These are phyloP conservation scores for Phaffia rhodozyma DNA, from an alignment of 1,284 basidiomycete species.

Conservation along the genomic window DNA sequence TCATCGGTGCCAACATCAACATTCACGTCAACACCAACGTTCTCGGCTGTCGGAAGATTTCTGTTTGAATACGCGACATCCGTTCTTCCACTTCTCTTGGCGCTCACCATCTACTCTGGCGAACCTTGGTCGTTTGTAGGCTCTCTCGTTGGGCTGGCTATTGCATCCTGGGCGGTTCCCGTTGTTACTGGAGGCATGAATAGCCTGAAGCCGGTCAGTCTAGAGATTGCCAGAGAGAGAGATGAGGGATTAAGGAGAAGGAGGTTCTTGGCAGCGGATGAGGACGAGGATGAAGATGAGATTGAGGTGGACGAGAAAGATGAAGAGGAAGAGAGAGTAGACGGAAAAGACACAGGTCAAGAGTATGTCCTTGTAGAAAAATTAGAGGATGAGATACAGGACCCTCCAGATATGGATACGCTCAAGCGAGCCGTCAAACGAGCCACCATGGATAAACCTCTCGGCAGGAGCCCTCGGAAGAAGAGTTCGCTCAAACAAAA, in stretches of 20 bases:
- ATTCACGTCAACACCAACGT: not conserved
- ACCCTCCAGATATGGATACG: too few relatives aligned
- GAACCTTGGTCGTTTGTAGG: constrained; percentile 46
- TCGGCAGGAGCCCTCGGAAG: not conserved
- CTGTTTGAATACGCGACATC: constrained; percentile 52
- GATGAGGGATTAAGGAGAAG: constrained; percentile 25
- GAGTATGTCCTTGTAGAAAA: too few relatives aligned
- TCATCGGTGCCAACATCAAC: not conserved
- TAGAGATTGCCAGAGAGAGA: not conserved
- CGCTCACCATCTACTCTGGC: constrained; percentile 61
- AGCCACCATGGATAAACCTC: not conserved
- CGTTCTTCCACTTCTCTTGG: constrained; percentile 61
- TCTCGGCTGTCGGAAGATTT: not conserved
- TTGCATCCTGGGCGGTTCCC: constrained; percentile 23
- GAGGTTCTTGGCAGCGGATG: constrained; percentile 15
- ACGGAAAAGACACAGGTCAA: not conserved
- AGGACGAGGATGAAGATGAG: constrained; percentile 24
- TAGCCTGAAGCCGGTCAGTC: not conserved
- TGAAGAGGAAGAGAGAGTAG: constrained; percentile 17
- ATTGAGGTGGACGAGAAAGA: constrained; percentile 27
- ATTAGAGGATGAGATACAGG: too few relatives aligned
- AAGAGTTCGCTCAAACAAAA: not conserved
- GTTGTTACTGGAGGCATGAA: too few relatives aligned
- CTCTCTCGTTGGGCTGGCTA: constrained; percentile 41
- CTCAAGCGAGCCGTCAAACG: not conserved